Evolutionary conservation across 768 basidiomycete genomes (phyloP).

Genomic region (Agaricus blazei): DNA sequence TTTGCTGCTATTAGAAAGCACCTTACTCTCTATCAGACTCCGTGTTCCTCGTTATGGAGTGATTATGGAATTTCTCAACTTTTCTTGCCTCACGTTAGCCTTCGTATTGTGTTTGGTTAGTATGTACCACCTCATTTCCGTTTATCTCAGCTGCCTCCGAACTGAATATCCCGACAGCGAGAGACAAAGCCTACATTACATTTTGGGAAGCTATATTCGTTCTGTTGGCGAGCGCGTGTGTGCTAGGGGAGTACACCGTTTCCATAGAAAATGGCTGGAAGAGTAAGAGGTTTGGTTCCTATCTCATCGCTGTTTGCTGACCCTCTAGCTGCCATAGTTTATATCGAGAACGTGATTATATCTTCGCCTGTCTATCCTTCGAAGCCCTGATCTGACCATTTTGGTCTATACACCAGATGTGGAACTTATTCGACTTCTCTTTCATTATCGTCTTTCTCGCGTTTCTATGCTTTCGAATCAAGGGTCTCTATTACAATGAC

Average conservation of each 20-base stretch:
- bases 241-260: conserved; percentile 84
- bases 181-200: conserved; percentile 45
- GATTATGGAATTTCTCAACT: conserved; percentile 76
- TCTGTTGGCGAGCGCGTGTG: conserved; percentile 71
- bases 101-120: conserved; percentile 78
- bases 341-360: conserved; percentile 67
- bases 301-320: neutral
- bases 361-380: too few species aligned
- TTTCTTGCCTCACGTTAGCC: conserved; percentile 57
- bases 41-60: conserved; percentile 79
- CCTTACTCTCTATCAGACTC: conserved; percentile 37
- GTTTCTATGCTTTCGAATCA: conserved; percentile 61
- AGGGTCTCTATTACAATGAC: conserved; percentile 52
- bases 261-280: conserved; percentile 85
- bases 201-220: conserved; percentile 71
- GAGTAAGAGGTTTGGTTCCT: conserved; percentile 35
- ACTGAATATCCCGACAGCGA: conserved; percentile 36
- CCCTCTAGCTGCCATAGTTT: conserved; percentile 40
- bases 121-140: conserved; percentile 28
- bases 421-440: conserved; percentile 85
- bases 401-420: conserved; percentile 47
- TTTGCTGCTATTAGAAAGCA: neutral
- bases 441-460: conserved; percentile 66
- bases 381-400: neutral
- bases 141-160: neutral